Percentiles rank a stretch among this genome's conserved stretches.
Conservation (phyloP, 805 yeast genomes). For the Yarrowia yakushimensis region DNA sequence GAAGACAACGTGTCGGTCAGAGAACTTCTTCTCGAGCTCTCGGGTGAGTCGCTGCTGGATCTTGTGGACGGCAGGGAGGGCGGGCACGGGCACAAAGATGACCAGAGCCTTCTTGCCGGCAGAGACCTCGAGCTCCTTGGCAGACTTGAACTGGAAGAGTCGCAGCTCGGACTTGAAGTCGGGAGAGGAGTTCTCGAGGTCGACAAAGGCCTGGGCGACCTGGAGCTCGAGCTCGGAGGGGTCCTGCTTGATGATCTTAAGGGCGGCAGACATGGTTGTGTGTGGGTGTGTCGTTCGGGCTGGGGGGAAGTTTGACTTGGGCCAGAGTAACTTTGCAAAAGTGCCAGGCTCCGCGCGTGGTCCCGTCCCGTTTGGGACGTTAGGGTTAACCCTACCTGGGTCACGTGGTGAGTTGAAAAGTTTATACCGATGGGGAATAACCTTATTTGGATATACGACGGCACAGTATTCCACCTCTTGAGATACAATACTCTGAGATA, state of each 20-base stretch:
- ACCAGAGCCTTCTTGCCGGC: constrained; percentile 99
- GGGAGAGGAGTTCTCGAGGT: constrained; percentile 88
- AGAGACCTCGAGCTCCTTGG: constrained; percentile 94
- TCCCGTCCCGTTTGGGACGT: constrained; percentile 10
- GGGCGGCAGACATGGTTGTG: constrained; percentile 83
- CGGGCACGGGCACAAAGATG: constrained; percentile 97
- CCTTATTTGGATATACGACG: too few relatives aligned
- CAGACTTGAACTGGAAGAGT: constrained; percentile 97
- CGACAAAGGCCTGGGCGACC: constrained; percentile 97
- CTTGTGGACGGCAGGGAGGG: constrained; percentile 96
- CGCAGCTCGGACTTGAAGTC: constrained; percentile 97
- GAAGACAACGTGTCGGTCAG: constrained; percentile 99
- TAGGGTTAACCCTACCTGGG: constrained; percentile 12
- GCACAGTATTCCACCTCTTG: too few relatives aligned
- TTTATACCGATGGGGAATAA: too few relatives aligned
- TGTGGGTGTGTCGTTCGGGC: constrained; percentile 27
- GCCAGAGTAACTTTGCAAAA: constrained; percentile 14
- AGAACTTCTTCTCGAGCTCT: constrained; percentile 99
- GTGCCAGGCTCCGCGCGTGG: background rate
- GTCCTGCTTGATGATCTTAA: constrained; percentile 88
- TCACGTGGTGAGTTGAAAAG: constrained; percentile 4
- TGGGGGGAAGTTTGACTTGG: constrained; percentile 5
- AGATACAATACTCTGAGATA: too few relatives aligned
- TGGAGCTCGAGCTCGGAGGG: constrained; percentile 99
- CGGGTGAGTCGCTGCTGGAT: constrained; percentile 91